These are phyloP conservation scores for Diplodia mutila DNA, from an alignment of 2,329 filamentous ascomycete species.

Conservation along the genomic window DNA sequence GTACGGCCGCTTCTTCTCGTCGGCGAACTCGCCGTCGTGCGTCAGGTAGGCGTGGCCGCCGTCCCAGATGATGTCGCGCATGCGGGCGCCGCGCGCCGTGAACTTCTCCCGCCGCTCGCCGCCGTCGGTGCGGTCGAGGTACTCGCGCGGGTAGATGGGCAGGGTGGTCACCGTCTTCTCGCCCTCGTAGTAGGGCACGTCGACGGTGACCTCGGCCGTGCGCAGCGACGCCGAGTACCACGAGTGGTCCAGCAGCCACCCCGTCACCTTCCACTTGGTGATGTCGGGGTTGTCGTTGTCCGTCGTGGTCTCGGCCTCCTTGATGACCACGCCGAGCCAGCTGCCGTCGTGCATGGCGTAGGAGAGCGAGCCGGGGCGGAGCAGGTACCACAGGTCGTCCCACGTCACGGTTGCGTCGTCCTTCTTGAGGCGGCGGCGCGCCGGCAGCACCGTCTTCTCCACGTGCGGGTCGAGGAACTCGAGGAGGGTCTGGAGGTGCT, in stretches of 20 bases:
- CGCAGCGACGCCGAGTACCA: slow-evolving; percentile 1
- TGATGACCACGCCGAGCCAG: slow-evolving; percentile 5
- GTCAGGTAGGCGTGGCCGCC: slow-evolving; percentile 4
- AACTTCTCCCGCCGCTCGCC: neutral
- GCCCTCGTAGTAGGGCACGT: slow-evolving; percentile 12
- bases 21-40: slow-evolving; percentile 8
- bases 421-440: slow-evolving; percentile 10
- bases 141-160: slow-evolving; percentile 8
- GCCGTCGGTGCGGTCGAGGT: neutral
- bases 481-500: slow-evolving; percentile 14
- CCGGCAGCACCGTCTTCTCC: slow-evolving; percentile 2
- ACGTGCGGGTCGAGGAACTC: slow-evolving; percentile 20
- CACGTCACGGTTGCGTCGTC: slow-evolving; percentile 1
- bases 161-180: slow-evolving; percentile 12
- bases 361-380: slow-evolving; percentile 7
- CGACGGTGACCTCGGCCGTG: neutral
- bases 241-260: slow-evolving; percentile 10
- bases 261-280: neutral
- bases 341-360: neutral
- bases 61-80: slow-evolving; percentile 8
- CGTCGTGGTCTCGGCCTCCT: neutral
- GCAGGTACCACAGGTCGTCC: slow-evolving; percentile 23
- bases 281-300: neutral
- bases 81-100: neutral
- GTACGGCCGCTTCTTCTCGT: slow-evolving; percentile 1